Percentiles rank a stretch among this genome's conserved stretches.
These are phyloP conservation scores for Corynascus novoguineensis DNA, from an alignment of 495 filamentous ascomycete genomes.

Conservation along the genomic window DNA sequence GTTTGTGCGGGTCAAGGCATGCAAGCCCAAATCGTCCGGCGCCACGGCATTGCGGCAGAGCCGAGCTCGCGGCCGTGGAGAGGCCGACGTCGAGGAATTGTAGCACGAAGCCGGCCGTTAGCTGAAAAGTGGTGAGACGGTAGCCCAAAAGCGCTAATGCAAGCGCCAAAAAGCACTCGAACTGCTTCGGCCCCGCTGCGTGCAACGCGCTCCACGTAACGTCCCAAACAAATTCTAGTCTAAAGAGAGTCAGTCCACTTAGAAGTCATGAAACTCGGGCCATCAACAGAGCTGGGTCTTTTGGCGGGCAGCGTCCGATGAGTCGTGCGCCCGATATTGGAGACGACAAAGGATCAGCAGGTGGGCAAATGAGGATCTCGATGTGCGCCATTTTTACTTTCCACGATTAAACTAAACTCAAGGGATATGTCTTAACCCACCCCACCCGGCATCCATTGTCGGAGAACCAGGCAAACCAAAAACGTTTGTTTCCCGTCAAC, in stretches of 20 bases:
- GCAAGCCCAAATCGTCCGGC: neutral
- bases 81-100: neutral
- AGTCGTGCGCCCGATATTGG: neutral
- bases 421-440: too few species aligned
- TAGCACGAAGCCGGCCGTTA: neutral
- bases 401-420: too few species aligned
- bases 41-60: neutral
- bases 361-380: neutral
- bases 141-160: constrained; percentile 5
- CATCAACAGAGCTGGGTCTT: neutral
- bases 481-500: neutral
- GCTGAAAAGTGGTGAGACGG: neutral
- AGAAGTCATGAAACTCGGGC: neutral
- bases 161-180: neutral
- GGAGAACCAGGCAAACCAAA: neutral
- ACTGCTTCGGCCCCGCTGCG: neutral
- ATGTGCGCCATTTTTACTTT: neutral
- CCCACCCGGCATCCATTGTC: neutral
- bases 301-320: neutral
- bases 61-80: neutral
- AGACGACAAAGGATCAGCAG: neutral
- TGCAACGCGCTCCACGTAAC: neutral
- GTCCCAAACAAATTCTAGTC: too few species aligned
- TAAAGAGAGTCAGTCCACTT: neutral
- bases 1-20: neutral